Evolutionary conservation across 805 yeast species (phyloP), one percentile per base, ranked within the genome.

Genomic region (Kurtzmaniella cleridarum): DNA sequence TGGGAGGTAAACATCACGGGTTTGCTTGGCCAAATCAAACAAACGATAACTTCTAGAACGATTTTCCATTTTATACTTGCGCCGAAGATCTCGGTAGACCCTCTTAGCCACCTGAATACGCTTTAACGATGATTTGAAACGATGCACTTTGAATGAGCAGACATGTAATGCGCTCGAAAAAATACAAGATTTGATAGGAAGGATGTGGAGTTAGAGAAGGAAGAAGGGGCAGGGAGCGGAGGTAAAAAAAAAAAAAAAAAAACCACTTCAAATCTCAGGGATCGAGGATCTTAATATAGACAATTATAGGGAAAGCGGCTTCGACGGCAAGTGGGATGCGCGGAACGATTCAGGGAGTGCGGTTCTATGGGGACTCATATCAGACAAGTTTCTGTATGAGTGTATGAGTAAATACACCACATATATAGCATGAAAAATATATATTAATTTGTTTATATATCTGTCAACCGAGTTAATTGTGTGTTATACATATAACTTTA

Each of bases 1-100:
- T 4, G 82, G 83, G n/a, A 78, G 66, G 48, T 78, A 78, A 1
- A 70, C 68, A 43, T 78, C 81, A 47, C 76, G 66, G 8, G 84
- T 77, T 4, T 75, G 70, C 42, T 64, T 72, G 42, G 81, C 73
- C 31, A 78, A 53, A 16, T 78, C 79, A 30, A 63, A 50, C 20
- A 79, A 50, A 30, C 74, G 57, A 48, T 69, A 78, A 27, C 81
- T 62, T 43, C 69, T 64, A 2, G 66, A 59, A 30, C 28, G 31
- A 34, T 17, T 20, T 6, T 30, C 40, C 13, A 34, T 16, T 16
- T 13, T 23, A 28, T 13, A 29, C 12, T n/a, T 29, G 7, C 18
- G 28, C 15, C 34, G 17, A 23, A 24, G 60, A 49, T 41, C 49
- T 42, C 35, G 60, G 24, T 20, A 20, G 24, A 20, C 7, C 24